A percentile compares a stretch with the other conserved stretches of the same genome.
Conservation (phyloP, 2,329 filamentous ascomycete species). For the Fusarium tupiense region DNA sequence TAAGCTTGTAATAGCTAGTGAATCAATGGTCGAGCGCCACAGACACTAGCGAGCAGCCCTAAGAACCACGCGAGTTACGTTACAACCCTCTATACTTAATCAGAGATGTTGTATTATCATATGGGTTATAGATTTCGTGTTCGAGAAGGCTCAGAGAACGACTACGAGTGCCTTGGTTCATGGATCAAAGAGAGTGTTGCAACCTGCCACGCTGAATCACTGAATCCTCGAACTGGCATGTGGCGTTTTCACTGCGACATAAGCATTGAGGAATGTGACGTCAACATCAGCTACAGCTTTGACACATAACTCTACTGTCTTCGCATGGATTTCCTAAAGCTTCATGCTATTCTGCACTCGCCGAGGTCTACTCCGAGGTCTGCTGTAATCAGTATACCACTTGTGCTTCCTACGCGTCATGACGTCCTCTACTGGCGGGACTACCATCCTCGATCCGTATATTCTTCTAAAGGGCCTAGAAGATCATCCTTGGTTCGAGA, state of each 20-base stretch:
- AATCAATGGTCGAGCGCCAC: background rate
- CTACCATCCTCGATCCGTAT: background rate
- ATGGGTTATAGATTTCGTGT: background rate
- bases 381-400: background rate
- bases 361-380: background rate
- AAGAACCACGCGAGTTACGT: background rate
- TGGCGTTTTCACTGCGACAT: too few relatives aligned
- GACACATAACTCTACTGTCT: background rate
- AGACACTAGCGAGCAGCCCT: background rate
- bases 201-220: too few relatives aligned
- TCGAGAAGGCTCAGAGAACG: background rate
- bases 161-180: rapidly evolving
- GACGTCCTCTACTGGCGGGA: background rate
- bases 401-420: background rate
- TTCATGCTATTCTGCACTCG: background rate
- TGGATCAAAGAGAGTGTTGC: too few relatives aligned
- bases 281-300: background rate
- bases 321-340: background rate
- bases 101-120: background rate
- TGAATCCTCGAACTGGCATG: background rate
- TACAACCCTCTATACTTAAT: background rate
- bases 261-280: background rate
- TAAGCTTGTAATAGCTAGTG: background rate
- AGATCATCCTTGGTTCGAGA: background rate
- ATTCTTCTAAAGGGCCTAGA: background rate